A percentile compares a stretch with the other conserved stretches of the same genome.
These are phyloP conservation scores for Gracilaria gracilis DNA, from an alignment of 23 red algal genomes.

Conservation along the genomic window DNA sequence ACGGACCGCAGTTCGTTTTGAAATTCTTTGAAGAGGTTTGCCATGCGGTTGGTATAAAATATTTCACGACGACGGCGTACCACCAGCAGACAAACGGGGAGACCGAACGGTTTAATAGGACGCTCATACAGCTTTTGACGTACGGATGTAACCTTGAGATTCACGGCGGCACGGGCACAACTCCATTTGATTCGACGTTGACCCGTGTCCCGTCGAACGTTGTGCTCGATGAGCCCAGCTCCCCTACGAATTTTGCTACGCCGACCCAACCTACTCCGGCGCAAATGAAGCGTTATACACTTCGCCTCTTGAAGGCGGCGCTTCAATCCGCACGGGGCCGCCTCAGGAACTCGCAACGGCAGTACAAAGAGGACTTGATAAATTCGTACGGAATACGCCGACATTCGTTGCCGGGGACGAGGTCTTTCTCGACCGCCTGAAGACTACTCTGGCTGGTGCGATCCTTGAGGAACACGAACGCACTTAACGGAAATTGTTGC, in stretches of 20 bases:
- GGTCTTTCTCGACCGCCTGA: not conserved
- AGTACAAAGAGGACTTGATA: conserved; percentile 8
- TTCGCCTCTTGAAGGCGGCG: conserved; percentile 6
- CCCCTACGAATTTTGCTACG: not conserved
- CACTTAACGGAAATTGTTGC: not conserved
- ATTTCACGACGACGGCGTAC: not conserved
- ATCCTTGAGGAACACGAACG: not conserved
- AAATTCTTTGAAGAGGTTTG: not conserved
- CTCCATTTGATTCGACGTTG: conserved; percentile 20
- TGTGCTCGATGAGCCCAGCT: not conserved
- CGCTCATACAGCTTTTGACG: too few species aligned
- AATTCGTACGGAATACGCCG: not conserved
- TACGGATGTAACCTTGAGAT: conserved; percentile 27
- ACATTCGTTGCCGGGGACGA: not conserved
- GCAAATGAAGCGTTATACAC: not conserved
- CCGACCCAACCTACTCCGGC: not conserved
- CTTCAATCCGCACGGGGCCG: not conserved
- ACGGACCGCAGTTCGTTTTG: not conserved
- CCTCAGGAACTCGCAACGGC: not conserved
- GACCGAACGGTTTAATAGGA: too few species aligned
- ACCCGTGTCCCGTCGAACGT: conserved; percentile 22
- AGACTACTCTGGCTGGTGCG: not conserved
- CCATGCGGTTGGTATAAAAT: not conserved
- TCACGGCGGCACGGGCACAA: conserved; percentile 8
- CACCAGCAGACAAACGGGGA: too few species aligned